Percentiles rank a stretch among this genome's conserved stretches.
Conservation (phyloP, 2,329 filamentous ascomycete species). For the Apiospora sp. region DNA sequence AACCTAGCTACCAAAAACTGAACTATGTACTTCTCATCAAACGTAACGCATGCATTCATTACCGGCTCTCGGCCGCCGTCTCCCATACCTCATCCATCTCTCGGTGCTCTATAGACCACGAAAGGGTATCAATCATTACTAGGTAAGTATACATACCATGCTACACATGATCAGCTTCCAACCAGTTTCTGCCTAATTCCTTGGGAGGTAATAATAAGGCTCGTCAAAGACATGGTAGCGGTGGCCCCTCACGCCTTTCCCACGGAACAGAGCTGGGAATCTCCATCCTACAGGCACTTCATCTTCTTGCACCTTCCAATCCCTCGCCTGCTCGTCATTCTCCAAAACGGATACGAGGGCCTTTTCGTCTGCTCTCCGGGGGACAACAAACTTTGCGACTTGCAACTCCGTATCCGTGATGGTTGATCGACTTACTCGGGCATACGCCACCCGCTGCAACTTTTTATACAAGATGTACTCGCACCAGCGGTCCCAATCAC, state of each 20-base stretch:
- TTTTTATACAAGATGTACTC: conserved; percentile 98
- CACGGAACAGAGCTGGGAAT: conserved; percentile 86
- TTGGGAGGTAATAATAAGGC: conserved; percentile 70
- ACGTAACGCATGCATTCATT: background rate
- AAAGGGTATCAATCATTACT: background rate
- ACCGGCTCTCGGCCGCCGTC: conserved; percentile 4
- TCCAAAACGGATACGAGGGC: conserved; percentile 49
- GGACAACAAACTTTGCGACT: conserved; percentile 93
- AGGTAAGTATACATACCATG: background rate
- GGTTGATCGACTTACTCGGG: conserved; percentile 83
- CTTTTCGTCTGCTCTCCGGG: conserved; percentile 68
- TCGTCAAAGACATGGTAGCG: conserved; percentile 95
- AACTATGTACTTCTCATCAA: background rate
- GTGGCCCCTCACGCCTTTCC: conserved; percentile 87
- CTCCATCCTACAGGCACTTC: conserved; percentile 79
- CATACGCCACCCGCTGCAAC: conserved; percentile 85
- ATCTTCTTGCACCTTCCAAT: conserved; percentile 69
- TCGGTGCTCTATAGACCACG: background rate
- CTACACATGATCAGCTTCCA: background rate
- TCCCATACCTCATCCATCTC: background rate
- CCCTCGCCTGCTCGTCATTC: conserved; percentile 59
- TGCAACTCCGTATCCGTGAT: conserved; percentile 98
- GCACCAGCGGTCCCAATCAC: conserved; percentile 97
- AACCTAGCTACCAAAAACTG: background rate
- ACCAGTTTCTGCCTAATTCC: background rate